Evolutionary conservation across 1,139 yeast species (phyloP), one percentile per base, ranked within the genome.

Genomic region (Magnusiomyces paraingens): DNA sequence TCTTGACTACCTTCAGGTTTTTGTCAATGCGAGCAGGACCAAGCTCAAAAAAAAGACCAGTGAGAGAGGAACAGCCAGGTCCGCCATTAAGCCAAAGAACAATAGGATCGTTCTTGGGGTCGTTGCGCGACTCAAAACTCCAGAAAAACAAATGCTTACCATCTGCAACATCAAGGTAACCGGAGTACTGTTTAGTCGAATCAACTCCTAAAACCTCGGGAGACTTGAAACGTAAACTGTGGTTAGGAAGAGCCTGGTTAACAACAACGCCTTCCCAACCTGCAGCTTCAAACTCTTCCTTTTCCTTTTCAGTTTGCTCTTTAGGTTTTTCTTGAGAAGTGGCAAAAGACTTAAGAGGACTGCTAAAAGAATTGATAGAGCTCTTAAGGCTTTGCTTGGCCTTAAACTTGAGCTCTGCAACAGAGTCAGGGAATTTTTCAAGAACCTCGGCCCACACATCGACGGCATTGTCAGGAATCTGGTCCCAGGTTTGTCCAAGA

Each of bases 81-180:
- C 95, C 95, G 63, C 95, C 95, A 65, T 88, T 89, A 64, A 89
- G 77, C 96, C 96, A 90, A 62, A 90, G 75, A 52, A 90, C 79
- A 50, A 89, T 76, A 8, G 96, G 96, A 68, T 89, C 96, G 58
- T 78, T 88, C 60, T 74, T 73, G 20, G 96, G 96, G 71, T 88
- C 95, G 66, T 86, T 86, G 74, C 97, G 82, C 54, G 94, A 84
- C 70, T 89, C 96, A 65, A 90, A 89, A 64, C 84, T 83, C 95
- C 95, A 83, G 71, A 77, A 85, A 71, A 84, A 85, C 66, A 84
- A 81, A 70, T 89, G 96, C 73, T 88, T 89, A 65, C 86, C 95
- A 62, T 84, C 86, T 58, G 80, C 83, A 52, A 87, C 84, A 67
- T 90, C 96, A 66, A 90, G 78, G 70, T 90, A 90, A 55, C 97